Conservation (phyloP, 176 grass and related monocot genomes). For the Olyra latifolia region DNA sequence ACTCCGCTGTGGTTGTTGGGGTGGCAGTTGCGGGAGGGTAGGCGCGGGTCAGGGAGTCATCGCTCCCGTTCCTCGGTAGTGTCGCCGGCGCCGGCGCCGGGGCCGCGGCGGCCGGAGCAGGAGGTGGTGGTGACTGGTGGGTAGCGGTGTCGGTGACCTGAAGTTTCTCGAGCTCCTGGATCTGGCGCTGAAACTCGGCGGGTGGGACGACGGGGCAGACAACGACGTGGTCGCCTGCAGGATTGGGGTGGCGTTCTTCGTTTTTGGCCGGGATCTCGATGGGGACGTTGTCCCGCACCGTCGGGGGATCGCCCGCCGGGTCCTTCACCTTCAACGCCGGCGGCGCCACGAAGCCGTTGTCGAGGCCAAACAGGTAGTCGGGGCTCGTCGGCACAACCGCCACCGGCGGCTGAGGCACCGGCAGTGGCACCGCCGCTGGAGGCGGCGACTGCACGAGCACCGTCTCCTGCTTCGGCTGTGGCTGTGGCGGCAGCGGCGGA, state of each 20-base stretch:
- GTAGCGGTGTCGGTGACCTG: slow-evolving; percentile 54
- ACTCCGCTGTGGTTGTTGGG: slow-evolving; percentile 37
- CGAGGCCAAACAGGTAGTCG: slow-evolving; percentile 82
- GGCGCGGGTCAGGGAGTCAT: slow-evolving; percentile 66
- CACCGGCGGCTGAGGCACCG: neutral
- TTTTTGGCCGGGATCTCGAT: slow-evolving; percentile 58
- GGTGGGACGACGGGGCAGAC: slow-evolving; percentile 47
- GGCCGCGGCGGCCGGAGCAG: neutral
- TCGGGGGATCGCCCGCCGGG: slow-evolving; percentile 38
- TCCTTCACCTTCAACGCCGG: slow-evolving; percentile 81
- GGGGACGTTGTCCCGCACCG: slow-evolving; percentile 38
- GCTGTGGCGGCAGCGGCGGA: neutral
- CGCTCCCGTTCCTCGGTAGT: slow-evolving; percentile 58
- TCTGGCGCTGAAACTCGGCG: slow-evolving; percentile 64
- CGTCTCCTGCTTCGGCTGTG: slow-evolving; percentile 23
- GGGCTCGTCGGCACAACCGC: slow-evolving; percentile 24
- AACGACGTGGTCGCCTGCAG: slow-evolving; percentile 14
- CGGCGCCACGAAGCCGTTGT: slow-evolving; percentile 73
- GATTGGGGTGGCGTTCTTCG: slow-evolving; percentile 46
- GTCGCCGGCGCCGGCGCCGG: neutral
- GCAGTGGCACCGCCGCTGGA: neutral
- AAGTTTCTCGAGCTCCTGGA: slow-evolving; percentile 70
- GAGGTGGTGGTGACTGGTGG: slow-evolving; percentile 25
- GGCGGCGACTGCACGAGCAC: slow-evolving; percentile 15
- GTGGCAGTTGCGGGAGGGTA: slow-evolving; percentile 39